Base-by-base conservation (phyloP, 441 rosid genomes). In the Pelargonium australe region DNA sequence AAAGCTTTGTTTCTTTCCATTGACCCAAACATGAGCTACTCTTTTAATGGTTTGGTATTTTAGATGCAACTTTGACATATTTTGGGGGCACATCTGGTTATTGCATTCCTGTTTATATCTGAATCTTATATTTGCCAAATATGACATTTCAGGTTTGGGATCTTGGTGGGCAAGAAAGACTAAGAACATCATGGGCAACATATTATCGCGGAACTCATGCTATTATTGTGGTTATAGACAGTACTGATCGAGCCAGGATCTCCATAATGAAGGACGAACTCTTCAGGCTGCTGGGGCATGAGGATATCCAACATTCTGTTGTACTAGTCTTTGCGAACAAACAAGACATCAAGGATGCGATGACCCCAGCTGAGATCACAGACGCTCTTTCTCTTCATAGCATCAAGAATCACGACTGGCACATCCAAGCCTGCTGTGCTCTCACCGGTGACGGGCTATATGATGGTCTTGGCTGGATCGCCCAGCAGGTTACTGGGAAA, bases 391-490 rank as follows among this genome's bases (percentile, higher is more conserved):
- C 96, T 34, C 98, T 95, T 69, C 99, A 92, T 62, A 84, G 91
- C 80, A 95, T 92, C 73, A 95, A 92, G 86, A 92, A 84, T 74
- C 98, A 95, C 68, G 98, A 95, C 72, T 92, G 98, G 98, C 99
- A 95, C 77, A 95, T 95, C 66, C 98, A 95, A 85, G 87, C 98
- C 57, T 90, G 97, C 63, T 87, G 89, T 79, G 96, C 93, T 4
- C 86, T 91, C 19, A 92, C 96, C 7, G 97, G 96, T 16, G 60
- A 53, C 16, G 60, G 60, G 20, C 60, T 53, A 53, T 53, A 53
- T 53, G 60, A 53, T 53, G 60, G 60, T 16, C 60, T 53, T 12
- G 60, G 60, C 60, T 53, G 60, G 60, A 16, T 53, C 5, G 60
- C 60, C 14, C 19, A 53, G 19, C 60, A 53, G 60, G 60, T 95